Percentiles rank a stretch among this genome's conserved stretches.
phyloP scores from a whole-genome alignment of 768 basidiomycete genomes.

The Crepidotus variabilis region DNA sequence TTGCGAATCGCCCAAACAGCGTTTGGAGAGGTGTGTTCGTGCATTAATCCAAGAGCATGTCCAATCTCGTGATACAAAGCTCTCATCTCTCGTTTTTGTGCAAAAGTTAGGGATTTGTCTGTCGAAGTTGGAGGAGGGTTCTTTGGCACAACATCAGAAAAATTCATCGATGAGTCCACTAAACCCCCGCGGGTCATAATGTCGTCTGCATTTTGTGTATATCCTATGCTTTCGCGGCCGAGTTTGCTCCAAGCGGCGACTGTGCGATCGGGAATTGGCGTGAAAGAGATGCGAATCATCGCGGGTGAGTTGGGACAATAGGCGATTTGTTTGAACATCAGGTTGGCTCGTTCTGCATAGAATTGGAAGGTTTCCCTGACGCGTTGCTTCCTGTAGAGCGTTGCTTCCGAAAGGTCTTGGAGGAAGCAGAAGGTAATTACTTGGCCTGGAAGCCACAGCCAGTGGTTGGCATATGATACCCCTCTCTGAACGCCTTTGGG shows the following conservation, averaged over 20 bases:
- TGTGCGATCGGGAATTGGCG: background rate
- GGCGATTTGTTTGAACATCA: constrained; percentile 1
- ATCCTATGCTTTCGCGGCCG: background rate
- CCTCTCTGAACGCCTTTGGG: background rate
- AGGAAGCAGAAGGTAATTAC: constrained; percentile 7
- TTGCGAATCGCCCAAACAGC: background rate
- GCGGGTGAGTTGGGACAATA: background rate
- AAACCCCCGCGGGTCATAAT: constrained; percentile 1
- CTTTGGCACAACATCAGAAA: background rate
- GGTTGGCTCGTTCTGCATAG: constrained; percentile 1
- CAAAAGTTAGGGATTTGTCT: no score
- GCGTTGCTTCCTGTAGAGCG: constrained; percentile 2
- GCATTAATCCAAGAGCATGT: constrained; percentile 4
- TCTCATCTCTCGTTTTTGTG: background rate
- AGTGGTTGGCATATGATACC: background rate
- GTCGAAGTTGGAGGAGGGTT: no score
- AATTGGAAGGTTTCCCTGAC: constrained; percentile 1
- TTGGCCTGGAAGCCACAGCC: constrained; percentile 8
- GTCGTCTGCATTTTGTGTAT: background rate
- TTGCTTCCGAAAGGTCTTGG: constrained; percentile 6
- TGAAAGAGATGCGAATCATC: background rate
- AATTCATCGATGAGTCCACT: constrained; percentile 2
- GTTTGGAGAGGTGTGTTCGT: constrained; percentile 5
- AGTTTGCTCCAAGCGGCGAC: constrained; percentile 4
- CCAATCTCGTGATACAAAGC: constrained; percentile 7